Base-by-base conservation (phyloP, 352 stramenopile genomes). In the Thraustochytrium sp. region DNA sequence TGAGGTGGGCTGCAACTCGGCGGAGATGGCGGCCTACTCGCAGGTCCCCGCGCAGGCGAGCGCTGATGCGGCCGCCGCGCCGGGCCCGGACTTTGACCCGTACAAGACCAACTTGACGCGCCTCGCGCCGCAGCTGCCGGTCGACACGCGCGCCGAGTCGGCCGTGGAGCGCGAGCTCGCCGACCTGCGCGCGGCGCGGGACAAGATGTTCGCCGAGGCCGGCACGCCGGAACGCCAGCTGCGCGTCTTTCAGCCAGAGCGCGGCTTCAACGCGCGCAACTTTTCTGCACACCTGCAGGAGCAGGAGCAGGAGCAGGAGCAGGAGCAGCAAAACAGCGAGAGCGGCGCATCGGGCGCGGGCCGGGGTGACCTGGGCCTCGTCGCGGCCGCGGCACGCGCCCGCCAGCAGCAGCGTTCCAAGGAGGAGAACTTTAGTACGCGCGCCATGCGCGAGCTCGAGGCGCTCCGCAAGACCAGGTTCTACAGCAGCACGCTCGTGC, bases 371-470 rank as follows among this genome's bases (percentile, higher is more conserved):
- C 18, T 80, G 13, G 42, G 31, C 37, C 36, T 80, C 9, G 23
- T 80, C 26, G 40, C 40, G 31, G 53, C 48, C 11, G 68, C 68
- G 38, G 40, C 68, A 5, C 26, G 38, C 8, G 68, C 68, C 4
- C 68, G 51, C 11, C 42, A 55, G 38, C 31, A 46, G 44, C 31
- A 80, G 34, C 44, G 31, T 26, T 21, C 31, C 18, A 42, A 23
- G n/a, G 31, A 64, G 29, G 68, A 80, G 8, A 64, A 44, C 8
- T 80, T 80, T 80, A 46, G 68, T 23, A 80, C 68, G 2, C 31
- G 40, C 5, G 68, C 68, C 23, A 80, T 80, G 68, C 68, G 68
- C 37, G 68, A 80, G 23, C 53, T 80, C 13, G 48, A 80, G 51
- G 37, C 48, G 2, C 42, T 80, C 4, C 68, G 68, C 48, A 63